phyloP scores from a whole-genome alignment of 768 basidiomycete genomes.

The Leccinellum rugosiceps region DNA sequence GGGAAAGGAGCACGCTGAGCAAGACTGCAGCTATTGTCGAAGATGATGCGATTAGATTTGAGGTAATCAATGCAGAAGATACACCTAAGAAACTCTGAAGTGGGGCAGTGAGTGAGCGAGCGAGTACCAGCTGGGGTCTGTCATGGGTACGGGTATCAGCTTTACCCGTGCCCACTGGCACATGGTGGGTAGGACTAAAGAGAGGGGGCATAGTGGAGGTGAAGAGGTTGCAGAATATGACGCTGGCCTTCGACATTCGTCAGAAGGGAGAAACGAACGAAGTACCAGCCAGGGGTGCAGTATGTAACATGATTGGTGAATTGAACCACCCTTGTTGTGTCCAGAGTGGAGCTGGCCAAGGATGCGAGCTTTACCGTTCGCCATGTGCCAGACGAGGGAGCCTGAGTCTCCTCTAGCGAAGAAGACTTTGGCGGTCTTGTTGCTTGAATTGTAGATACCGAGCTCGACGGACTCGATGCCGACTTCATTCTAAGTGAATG shows the following conservation, averaged over 20 bases:
- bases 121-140: too few relatives aligned
- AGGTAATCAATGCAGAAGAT: background rate
- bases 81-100: slow-evolving; percentile 6
- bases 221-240: too few relatives aligned
- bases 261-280: background rate
- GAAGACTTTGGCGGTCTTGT: background rate
- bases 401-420: background rate
- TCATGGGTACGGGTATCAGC: too few relatives aligned
- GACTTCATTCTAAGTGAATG: background rate
- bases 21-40: slow-evolving; percentile 10
- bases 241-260: too few relatives aligned
- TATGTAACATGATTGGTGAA: background rate
- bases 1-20: background rate
- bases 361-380: background rate
- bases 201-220: too few relatives aligned
- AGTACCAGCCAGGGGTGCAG: background rate
- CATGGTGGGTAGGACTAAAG: too few relatives aligned
- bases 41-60: slow-evolving; percentile 4
- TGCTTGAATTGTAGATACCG: background rate
- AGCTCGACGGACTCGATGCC: background rate
- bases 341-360: background rate
- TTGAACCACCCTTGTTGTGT: background rate
- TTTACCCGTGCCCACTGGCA: too few relatives aligned
- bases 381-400: background rate
- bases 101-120: too few relatives aligned